phyloP scores from a whole-genome alignment of 495 filamentous ascomycete genomes.

The Talaromyces ruber region DNA sequence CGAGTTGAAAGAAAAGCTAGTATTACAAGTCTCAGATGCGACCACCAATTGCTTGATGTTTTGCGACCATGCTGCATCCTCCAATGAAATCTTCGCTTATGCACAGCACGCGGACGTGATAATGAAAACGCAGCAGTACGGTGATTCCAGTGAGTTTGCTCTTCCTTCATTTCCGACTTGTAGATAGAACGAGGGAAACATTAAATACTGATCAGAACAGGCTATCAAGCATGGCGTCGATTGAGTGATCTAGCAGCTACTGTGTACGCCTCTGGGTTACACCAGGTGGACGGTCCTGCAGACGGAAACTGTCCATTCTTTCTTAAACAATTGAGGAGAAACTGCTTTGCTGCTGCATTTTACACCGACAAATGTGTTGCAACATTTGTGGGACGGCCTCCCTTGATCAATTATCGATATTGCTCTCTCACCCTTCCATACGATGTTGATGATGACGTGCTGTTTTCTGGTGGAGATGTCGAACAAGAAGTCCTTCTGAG shows the following conservation, averaged over 20 bases:
- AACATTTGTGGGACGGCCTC: conserved; percentile 50
- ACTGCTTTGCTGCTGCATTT: conserved; percentile 46
- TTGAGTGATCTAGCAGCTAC: conserved; percentile 43
- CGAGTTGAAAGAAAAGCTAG: conserved; percentile 19
- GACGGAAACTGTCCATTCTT: conserved; percentile 39
- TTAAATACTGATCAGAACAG: conserved; percentile 13
- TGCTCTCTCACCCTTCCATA: conserved; percentile 47
- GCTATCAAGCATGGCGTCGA: conserved; percentile 43
- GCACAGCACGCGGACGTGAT: conserved; percentile 35
- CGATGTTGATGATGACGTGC: conserved; percentile 44
- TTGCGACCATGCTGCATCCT: conserved; percentile 34
- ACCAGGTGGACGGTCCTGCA: conserved; percentile 37
- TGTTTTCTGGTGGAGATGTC: conserved; percentile 37
- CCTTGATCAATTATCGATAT: conserved; percentile 45
- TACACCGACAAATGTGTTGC: conserved; percentile 42
- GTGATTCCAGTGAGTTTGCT: conserved; percentile 40
- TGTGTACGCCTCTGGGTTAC: conserved; percentile 49
- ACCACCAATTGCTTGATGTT: conserved; percentile 36
- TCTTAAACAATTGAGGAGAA: conserved; percentile 39
- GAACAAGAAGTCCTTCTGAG: conserved; percentile 29
- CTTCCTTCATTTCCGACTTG: background rate
- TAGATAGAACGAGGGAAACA: background rate
- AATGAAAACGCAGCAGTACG: conserved; percentile 36
- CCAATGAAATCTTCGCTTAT: conserved; percentile 40
- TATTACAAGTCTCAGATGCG: conserved; percentile 29